Evolutionary conservation across 805 yeast genomes (phyloP), one percentile per base, ranked within the genome.

Genomic region (Schwanniomyces polymorphus): DNA sequence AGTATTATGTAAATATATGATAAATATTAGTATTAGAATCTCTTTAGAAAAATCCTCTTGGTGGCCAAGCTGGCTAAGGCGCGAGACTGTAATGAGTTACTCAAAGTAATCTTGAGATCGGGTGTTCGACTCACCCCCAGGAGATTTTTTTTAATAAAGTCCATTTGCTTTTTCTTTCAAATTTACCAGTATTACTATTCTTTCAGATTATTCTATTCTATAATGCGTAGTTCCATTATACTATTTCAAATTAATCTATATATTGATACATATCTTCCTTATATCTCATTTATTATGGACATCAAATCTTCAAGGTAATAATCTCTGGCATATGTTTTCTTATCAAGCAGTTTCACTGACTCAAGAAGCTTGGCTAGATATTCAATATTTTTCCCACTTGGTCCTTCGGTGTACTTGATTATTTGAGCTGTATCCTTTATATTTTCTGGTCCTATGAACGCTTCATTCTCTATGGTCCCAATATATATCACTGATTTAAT

Each of bases 361-460:
- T 69, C 61, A 40, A 76, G 75, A 47, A 91, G 69, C 43, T 72
- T 67, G 41, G 68, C 62, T 49, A 92, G 65, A 60, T 91, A 91
- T 57, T 88, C 95, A 42, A 71, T 64, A 60, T 91, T 91, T 12
- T 76, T 73, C 0, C 98, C 97, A 58, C 95, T 86, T 21, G 94
- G 94, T 0, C 98, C 98, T 5, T 54, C 57, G 14, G 86, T 71
- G 0, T 55, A 55, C 8, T 74, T 67, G 11, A 91, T 89, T 7
- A 80, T 74, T 16, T 56, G 54, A 0, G 96, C 96, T 0, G 96
- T 83, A 0, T 63, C 65, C 5, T 63, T 62, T 0, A 85, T 69
- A 2, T 61, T 59, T 60, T 91, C 95, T 0, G 96, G 95, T 0
- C 97, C 97, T 3, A 89, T 74, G 58, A 91, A 92, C 3, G 96